Conservation (phyloP, 2,329 filamentous ascomycete genomes). For the Bimuria novae-zelandiae region DNA sequence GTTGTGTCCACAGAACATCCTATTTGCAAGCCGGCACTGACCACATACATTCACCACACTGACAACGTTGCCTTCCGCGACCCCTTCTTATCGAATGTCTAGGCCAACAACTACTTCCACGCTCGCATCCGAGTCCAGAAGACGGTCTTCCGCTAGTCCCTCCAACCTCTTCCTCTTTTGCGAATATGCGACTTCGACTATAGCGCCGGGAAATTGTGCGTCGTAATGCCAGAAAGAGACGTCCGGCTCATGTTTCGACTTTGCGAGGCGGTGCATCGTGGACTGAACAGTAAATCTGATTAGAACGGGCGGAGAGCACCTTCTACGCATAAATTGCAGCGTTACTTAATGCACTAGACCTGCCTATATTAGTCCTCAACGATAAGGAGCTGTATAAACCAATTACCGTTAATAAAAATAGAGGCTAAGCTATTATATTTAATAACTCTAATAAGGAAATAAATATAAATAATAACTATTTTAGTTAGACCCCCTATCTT, state of each 20-base stretch:
- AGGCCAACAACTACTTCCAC: constrained; percentile 20
- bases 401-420: too few species aligned
- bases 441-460: too few species aligned
- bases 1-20: too few species aligned
- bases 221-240: constrained; percentile 18
- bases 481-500: too few species aligned
- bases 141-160: constrained; percentile 20
- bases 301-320: constrained; percentile 13
- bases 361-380: too few species aligned
- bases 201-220: constrained; percentile 9
- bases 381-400: too few species aligned
- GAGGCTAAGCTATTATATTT: too few species aligned
- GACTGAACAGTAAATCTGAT: constrained; percentile 7
- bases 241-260: constrained; percentile 19
- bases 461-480: too few species aligned
- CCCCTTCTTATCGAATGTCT: constrained; percentile 19
- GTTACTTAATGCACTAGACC: constrained; percentile 5
- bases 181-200: constrained; percentile 16
- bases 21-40: too few species aligned
- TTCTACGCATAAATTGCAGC: constrained; percentile 18
- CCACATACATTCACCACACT: constrained; percentile 7
- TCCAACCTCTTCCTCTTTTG: constrained; percentile 16
- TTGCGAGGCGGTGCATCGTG: constrained; percentile 2
- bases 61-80: constrained; percentile 18
- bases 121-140: constrained; percentile 22